These are phyloP conservation scores for Epichloe scottii DNA, from an alignment of 2,329 filamentous ascomycete species.

Conservation along the genomic window DNA sequence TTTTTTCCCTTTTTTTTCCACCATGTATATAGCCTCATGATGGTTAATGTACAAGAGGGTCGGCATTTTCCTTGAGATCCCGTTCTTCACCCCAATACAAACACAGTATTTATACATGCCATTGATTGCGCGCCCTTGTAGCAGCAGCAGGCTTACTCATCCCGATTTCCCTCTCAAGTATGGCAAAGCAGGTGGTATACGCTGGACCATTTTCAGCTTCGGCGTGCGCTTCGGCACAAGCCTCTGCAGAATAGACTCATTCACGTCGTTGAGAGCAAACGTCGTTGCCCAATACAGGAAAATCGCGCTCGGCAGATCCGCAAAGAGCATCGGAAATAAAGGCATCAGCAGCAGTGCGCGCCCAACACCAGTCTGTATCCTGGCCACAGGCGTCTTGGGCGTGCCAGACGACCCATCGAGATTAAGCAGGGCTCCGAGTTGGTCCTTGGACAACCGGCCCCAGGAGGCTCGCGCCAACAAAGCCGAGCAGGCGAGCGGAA, in stretches of 20 bases:
- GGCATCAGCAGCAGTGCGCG: constrained; percentile 21
- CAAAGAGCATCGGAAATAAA: constrained; percentile 20
- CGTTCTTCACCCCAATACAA: constrained; percentile 7
- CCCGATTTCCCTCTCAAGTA: constrained; percentile 11
- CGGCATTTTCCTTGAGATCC: constrained; percentile 6
- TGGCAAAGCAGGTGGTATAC: constrained; percentile 8
- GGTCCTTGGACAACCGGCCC: constrained; percentile 16
- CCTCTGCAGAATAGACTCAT: constrained; percentile 17
- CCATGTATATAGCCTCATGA: constrained; percentile 6
- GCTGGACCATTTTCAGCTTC: constrained; percentile 8
- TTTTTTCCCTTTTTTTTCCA: neutral
- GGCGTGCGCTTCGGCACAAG: constrained; percentile 10
- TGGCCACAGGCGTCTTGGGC: constrained; percentile 10
- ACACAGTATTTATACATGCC: neutral
- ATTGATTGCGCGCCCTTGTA: too few relatives aligned
- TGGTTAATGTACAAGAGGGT: constrained; percentile 6
- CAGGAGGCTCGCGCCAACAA: constrained; percentile 18
- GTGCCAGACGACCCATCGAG: constrained; percentile 8
- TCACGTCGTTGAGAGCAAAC: constrained; percentile 22
- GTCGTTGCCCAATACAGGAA: constrained; percentile 29
- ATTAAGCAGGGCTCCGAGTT: constrained; percentile 16
- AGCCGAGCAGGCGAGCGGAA: constrained; percentile 28
- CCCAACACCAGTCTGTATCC: constrained; percentile 16
- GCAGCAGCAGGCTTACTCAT: neutral
- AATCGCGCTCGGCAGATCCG: constrained; percentile 26